Evolutionary conservation across 441 rosid species (phyloP).

Genomic region (Pelargonium cotyledonis): DNA sequence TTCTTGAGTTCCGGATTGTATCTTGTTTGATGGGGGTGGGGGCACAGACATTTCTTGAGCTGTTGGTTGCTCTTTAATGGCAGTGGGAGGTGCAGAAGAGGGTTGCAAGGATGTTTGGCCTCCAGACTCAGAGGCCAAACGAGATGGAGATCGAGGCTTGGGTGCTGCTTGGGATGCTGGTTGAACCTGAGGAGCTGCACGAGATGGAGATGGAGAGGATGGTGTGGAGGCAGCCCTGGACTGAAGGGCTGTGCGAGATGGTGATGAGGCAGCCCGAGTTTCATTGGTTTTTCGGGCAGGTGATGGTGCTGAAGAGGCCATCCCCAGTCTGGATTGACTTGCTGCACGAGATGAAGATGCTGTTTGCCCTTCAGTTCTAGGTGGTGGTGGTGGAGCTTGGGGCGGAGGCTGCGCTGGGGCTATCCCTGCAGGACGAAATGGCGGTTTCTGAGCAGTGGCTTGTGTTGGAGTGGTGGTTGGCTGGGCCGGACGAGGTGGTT

Average conservation of each 20-base stretch:
- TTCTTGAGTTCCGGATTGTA: conserved; percentile 17
- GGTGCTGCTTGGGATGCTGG: conserved; percentile 15
- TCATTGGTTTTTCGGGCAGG: conserved; percentile 18
- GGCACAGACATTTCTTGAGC: conserved; percentile 12
- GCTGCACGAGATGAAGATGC: conserved; percentile 18
- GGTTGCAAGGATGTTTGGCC: conserved; percentile 25
- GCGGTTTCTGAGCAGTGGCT: conserved; percentile 30
- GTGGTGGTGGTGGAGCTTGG: conserved; percentile 14
- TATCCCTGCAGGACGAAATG: conserved; percentile 39
- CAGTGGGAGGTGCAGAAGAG: conserved; percentile 31
- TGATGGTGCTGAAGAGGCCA: conserved; percentile 24
- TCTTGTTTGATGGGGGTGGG: conserved; percentile 28
- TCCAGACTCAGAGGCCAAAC: conserved; percentile 27
- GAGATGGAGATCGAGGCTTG: conserved; percentile 28
- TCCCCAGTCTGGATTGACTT: conserved; percentile 8
- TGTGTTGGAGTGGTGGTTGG: conserved; percentile 16
- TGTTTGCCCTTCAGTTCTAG: conserved; percentile 16
- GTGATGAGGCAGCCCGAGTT: conserved; percentile 11
- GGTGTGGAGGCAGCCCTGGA: conserved; percentile 19
- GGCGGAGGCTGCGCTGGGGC: conserved; percentile 18
- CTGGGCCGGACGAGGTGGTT: conserved; percentile 27
- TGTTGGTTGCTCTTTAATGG: conserved; percentile 16
- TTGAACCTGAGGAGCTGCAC: conserved; percentile 20
- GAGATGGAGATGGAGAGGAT: conserved; percentile 24
- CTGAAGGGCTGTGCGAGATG: conserved; percentile 6